Conservation (phyloP, 2,329 filamentous ascomycete genomes). For the Nigrospora oryzae region DNA sequence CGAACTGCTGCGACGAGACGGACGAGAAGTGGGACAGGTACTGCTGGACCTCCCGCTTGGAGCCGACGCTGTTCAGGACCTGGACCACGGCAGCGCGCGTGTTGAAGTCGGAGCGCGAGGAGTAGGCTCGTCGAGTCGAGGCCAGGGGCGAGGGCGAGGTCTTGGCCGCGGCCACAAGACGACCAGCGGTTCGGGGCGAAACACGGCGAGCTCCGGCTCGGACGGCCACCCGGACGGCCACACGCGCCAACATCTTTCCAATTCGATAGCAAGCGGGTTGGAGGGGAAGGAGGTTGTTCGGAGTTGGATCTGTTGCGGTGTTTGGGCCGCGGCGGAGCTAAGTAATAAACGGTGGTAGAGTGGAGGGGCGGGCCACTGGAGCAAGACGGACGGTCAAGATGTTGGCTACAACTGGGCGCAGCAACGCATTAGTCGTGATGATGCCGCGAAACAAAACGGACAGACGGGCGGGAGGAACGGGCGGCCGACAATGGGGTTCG, state of each 20-base stretch:
- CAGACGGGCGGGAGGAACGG: too few relatives aligned
- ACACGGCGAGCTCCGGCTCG: constrained; percentile 20
- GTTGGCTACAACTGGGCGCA: background rate
- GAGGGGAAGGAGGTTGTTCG: too few relatives aligned
- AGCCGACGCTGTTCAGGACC: constrained; percentile 90
- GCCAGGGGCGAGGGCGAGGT: constrained; percentile 9
- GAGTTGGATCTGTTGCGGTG: too few relatives aligned
- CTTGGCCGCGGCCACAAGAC: constrained; percentile 8
- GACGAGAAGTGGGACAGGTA: constrained; percentile 97
- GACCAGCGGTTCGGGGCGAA: constrained; percentile 11
- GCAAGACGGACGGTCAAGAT: too few relatives aligned
- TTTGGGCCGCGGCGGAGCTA: background rate
- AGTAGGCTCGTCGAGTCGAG: constrained; percentile 13
- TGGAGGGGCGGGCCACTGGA: too few relatives aligned
- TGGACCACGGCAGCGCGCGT: constrained; percentile 79
- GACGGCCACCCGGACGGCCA: constrained; percentile 17
- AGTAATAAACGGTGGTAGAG: background rate
- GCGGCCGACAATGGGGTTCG: too few relatives aligned
- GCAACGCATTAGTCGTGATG: background rate
- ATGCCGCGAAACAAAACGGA: too few relatives aligned
- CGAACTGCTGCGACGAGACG: constrained; percentile 93
- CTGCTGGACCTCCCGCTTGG: constrained; percentile 92
- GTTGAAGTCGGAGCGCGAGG: constrained; percentile 36
- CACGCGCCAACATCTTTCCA: constrained; percentile 14
- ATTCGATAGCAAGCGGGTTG: background rate